Evolutionary conservation across 148 eudicot genomes (phyloP).

Genomic region (Selenicereus undatus): DNA sequence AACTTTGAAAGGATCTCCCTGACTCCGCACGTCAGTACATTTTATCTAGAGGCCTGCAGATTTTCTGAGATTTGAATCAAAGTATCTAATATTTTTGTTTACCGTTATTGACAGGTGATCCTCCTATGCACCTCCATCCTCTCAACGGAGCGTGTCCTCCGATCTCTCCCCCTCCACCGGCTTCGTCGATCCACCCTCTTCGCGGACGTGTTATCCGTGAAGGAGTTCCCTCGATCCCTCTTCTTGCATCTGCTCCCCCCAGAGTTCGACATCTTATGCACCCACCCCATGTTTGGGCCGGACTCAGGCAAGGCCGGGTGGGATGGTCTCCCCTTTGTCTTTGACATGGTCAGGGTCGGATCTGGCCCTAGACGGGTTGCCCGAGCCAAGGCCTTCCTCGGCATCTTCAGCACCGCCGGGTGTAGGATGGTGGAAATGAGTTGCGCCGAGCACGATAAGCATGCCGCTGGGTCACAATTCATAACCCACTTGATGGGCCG

Average conservation of each 20-base stretch:
- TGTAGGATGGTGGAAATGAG: constrained; percentile 76
- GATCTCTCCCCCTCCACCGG: constrained; percentile 31
- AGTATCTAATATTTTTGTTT: neutral
- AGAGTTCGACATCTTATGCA: constrained; percentile 75
- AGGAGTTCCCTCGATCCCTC: constrained; percentile 32
- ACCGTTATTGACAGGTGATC: constrained; percentile 27
- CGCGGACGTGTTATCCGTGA: constrained; percentile 32
- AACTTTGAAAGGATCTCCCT: too few species aligned
- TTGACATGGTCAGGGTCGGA: constrained; percentile 65
- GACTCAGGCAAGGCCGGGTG: constrained; percentile 66
- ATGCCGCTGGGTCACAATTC: constrained; percentile 74
- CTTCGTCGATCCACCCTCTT: constrained; percentile 33
- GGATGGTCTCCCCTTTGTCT: constrained; percentile 61
- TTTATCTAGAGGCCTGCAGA: too few species aligned
- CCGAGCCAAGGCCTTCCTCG: constrained; percentile 31
- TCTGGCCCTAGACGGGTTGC: neutral
- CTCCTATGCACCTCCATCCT: constrained; percentile 66
- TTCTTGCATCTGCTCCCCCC: constrained; percentile 42
- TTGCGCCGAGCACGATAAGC: constrained; percentile 63
- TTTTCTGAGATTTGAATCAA: neutral
- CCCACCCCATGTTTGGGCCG: constrained; percentile 91
- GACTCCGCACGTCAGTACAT: too few species aligned
- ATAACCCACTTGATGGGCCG: constrained; percentile 81
- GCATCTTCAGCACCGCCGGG: constrained; percentile 50
- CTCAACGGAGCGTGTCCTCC: constrained; percentile 50